Conservation (phyloP, 2,329 filamentous ascomycete species). For the Mycocentrospora acerina region DNA sequence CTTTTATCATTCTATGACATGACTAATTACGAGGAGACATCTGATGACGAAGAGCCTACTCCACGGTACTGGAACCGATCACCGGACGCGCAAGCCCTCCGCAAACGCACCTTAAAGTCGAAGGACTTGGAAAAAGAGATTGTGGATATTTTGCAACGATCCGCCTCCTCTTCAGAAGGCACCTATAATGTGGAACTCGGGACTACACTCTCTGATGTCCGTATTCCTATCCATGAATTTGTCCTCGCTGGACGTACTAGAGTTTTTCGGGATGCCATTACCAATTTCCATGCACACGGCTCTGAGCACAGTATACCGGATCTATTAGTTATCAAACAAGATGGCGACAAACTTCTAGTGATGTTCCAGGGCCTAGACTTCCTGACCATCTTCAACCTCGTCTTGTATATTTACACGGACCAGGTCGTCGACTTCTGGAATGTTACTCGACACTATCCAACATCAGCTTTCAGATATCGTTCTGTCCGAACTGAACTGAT, state of each 20-base stretch:
- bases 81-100: conserved; percentile 53
- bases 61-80: conserved; percentile 54
- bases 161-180: conserved; percentile 41
- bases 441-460: conserved; percentile 65
- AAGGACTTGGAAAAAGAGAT: conserved; percentile 68
- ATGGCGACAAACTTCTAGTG: conserved; percentile 57
- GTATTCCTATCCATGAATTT: conserved; percentile 81
- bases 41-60: conserved; percentile 48
- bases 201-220: conserved; percentile 66
- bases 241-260: conserved; percentile 74
- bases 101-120: conserved; percentile 61
- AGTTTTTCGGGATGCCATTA: conserved; percentile 60
- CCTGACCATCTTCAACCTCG: conserved; percentile 75
- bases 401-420: conserved; percentile 81
- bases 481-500: conserved; percentile 84
- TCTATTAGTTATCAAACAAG: conserved; percentile 58
- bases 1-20: conserved; percentile 70
- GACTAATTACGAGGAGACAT: conserved; percentile 40
- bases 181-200: conserved; percentile 48
- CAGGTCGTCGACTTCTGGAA: conserved; percentile 83
- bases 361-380: conserved; percentile 73
- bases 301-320: conserved; percentile 61
- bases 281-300: conserved; percentile 58
- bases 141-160: conserved; percentile 44
- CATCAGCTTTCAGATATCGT: conserved; percentile 71